Base-by-base conservation (phyloP, 768 basidiomycete genomes). In the Pilatotrama ljubarskyi region DNA sequence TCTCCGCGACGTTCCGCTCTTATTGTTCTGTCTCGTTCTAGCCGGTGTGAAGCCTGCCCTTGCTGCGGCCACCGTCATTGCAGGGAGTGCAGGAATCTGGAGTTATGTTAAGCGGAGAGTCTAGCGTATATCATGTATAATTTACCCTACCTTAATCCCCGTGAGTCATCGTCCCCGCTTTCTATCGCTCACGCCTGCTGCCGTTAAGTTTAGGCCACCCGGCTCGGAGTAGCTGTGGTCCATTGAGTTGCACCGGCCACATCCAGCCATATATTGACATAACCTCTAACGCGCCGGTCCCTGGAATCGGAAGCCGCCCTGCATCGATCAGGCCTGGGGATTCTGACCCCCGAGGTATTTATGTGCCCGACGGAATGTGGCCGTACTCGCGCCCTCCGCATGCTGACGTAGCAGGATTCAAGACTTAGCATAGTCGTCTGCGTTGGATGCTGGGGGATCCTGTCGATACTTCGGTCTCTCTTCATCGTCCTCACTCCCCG, bases 31-130 rank as follows among this genome's bases (percentile, higher is more conserved):
- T 42, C 47, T 24, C 71, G 73, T 55, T 72, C 71, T 76, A 98
- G 96, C 96, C 77, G 96, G 96, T 63, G 82, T 98, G 59, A 87
- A 81, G 74, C 93, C 95, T 66, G 93, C 93, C 63, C 76, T 95
- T 55, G 90, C 90, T 59, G 91, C 95, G 65, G 94, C 93, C 57
- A 89, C 90, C 51, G 75, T 97, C 66, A 89, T 95, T 75, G 94
- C 94, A 66, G 90, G 87, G 66, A 80, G 87, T 72, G 95, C 96
- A 61, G 95, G 95, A 58, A 78, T 86, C 60, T 99, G 96, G 96
- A 93, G 94, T 77, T 90, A 87, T 79, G 84, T 94, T 78, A 98
- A 99, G 83, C 87, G 84, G 78, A 87, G 81, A 70, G 82, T 95
- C 76, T 92, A 89, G 74, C 74, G 75, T 70, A 74, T 75, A 73